phyloP scores from a whole-genome alignment of 2,329 filamentous ascomycete genomes.

The Lecanicillium sp. region DNA sequence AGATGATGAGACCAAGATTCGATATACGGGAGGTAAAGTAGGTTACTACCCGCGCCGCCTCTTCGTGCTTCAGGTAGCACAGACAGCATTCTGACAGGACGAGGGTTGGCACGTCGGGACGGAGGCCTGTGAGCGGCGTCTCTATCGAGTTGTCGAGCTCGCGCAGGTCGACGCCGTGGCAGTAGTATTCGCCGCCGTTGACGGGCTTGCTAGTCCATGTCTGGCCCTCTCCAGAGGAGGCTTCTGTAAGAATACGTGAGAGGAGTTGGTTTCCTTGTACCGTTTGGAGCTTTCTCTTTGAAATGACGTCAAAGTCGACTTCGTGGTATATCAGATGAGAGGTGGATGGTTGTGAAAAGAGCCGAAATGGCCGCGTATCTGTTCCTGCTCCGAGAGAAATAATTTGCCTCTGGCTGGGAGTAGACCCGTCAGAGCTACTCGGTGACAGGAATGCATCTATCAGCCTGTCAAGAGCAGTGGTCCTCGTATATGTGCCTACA shows the following conservation, averaged over 20 bases:
- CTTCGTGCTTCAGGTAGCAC: slow-evolving; percentile 66
- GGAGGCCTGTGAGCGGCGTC: slow-evolving; percentile 29
- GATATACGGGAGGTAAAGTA: slow-evolving; percentile 51
- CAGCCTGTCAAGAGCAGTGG: slow-evolving; percentile 70
- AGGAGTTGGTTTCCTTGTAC: slow-evolving; percentile 38
- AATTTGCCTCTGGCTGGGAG: slow-evolving; percentile 54
- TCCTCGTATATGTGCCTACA: slow-evolving; percentile 85
- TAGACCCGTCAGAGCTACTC: slow-evolving; percentile 16
- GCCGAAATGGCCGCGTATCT: slow-evolving; percentile 78
- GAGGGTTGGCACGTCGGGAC: slow-evolving; percentile 63
- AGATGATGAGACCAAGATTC: slow-evolving; percentile 58
- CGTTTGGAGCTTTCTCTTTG: slow-evolving; percentile 53
- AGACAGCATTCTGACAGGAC: slow-evolving; percentile 93
- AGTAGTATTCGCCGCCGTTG: slow-evolving; percentile 37
- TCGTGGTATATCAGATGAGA: slow-evolving; percentile 70
- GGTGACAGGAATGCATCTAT: slow-evolving; percentile 60
- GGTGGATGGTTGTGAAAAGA: slow-evolving; percentile 41
- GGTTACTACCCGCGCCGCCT: slow-evolving; percentile 55
- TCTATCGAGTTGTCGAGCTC: slow-evolving; percentile 29
- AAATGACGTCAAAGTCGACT: slow-evolving; percentile 75
- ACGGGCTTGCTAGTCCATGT: slow-evolving; percentile 35
- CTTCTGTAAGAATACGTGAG: slow-evolving; percentile 27
- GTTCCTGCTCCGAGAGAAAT: slow-evolving; percentile 90
- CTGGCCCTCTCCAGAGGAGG: slow-evolving; percentile 19
- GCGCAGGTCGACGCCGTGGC: slow-evolving; percentile 65